Percentiles rank a stretch among this genome's conserved stretches.
These are phyloP conservation scores for Crataegus laevigata DNA, from an alignment of 306 rosid genomes.

Conservation along the genomic window DNA sequence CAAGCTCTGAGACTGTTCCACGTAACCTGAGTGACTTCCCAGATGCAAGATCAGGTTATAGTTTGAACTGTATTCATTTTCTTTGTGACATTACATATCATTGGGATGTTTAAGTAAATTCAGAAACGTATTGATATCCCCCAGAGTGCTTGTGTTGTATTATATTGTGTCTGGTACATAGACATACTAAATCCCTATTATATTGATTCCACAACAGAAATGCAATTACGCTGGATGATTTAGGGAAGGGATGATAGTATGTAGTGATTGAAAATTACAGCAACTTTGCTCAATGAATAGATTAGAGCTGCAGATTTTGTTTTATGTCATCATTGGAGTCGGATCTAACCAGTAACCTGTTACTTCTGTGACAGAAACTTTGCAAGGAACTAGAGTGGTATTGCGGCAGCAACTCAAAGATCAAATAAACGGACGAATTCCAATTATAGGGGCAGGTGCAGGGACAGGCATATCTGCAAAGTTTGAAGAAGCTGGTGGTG, in stretches of 20 bases:
- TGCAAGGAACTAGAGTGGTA: conserved; percentile 51
- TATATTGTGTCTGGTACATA: not conserved
- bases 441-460: conserved; percentile 90
- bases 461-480: conserved; percentile 98
- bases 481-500: conserved; percentile 94
- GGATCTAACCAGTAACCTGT: not conserved
- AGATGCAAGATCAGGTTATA: conserved; percentile 74
- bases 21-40: conserved; percentile 68
- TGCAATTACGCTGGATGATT: not conserved
- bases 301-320: not conserved
- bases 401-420: conserved; percentile 65
- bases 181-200: not conserved
- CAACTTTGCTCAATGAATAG: not conserved
- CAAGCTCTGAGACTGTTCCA: conserved; percentile 26
- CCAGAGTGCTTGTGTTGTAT: not conserved
- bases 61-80: not conserved
- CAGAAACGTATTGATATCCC: not conserved
- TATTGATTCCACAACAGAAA: not conserved
- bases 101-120: not conserved
- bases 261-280: not conserved
- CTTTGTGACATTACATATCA: not conserved
- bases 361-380: conserved; percentile 54
- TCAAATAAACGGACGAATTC: conserved; percentile 57
- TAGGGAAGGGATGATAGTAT: not conserved
- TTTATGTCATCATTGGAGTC: not conserved